phyloP scores from a whole-genome alignment of 192 early-diverging fungal genomes.

The Coemansia sp. region DNA sequence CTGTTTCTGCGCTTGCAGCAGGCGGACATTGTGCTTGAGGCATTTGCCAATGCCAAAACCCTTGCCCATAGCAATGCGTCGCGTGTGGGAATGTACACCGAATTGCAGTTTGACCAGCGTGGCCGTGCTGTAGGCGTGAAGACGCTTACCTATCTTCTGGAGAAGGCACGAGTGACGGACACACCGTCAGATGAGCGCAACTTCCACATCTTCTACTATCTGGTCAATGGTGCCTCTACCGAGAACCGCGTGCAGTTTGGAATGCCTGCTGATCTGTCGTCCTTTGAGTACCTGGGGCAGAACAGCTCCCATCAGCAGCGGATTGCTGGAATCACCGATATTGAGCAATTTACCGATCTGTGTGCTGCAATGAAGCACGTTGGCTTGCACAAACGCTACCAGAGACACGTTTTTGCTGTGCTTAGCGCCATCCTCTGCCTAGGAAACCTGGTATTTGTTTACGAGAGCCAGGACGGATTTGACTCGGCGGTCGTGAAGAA shows the following conservation, averaged over 20 bases:
- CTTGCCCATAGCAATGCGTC: constrained; percentile 68
- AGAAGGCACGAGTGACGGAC: constrained; percentile 62
- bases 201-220: constrained; percentile 83
- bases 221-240: constrained; percentile 72
- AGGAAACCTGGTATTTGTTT: constrained; percentile 82
- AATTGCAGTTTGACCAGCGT: constrained; percentile 87
- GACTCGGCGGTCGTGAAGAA: constrained; percentile 84
- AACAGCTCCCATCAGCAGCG: constrained; percentile 62
- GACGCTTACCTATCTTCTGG: constrained; percentile 67
- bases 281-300: constrained; percentile 40
- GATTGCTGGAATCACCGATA: constrained; percentile 72
- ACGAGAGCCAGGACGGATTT: constrained; percentile 64
- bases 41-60: constrained; percentile 76
- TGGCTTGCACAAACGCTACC: constrained; percentile 70
- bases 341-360: constrained; percentile 63
- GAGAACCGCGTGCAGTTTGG: constrained; percentile 70
- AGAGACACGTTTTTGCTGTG: constrained; percentile 79
- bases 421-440: constrained; percentile 87
- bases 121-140: constrained; percentile 86
- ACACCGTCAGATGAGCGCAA: constrained; percentile 61
- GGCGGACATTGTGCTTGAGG: constrained; percentile 73
- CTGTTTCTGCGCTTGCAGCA: constrained; percentile 67
- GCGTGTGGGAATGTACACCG: constrained; percentile 80
- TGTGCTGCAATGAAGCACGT: constrained; percentile 62
- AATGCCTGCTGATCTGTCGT: constrained; percentile 59